phyloP scores from a whole-genome alignment of 164 flowering plant species.

The Stephania japonica region DNA sequence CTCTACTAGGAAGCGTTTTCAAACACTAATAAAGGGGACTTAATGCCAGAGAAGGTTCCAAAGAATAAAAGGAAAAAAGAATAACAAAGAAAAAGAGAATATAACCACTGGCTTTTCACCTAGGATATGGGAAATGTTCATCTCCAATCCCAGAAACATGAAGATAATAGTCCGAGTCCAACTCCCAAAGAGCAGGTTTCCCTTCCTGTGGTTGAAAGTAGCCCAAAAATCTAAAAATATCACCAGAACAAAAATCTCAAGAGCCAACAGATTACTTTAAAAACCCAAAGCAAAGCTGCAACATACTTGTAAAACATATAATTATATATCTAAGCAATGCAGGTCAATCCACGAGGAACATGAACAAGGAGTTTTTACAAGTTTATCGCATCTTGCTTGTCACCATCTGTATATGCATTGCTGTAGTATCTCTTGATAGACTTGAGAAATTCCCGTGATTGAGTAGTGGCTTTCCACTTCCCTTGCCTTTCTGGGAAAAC shows the following conservation, averaged over 20 bases:
- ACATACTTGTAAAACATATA: neutral
- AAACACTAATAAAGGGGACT: neutral
- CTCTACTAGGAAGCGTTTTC: neutral
- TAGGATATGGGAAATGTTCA: slow-evolving; percentile 41
- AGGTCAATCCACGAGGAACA: neutral
- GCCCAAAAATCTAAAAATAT: slow-evolving; percentile 74
- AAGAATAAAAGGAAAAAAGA: neutral
- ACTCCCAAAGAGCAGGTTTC: slow-evolving; percentile 95
- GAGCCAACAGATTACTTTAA: neutral
- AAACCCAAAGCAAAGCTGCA: neutral
- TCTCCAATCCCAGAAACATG: slow-evolving; percentile 89
- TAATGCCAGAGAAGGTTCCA: neutral
- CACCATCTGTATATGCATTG: slow-evolving; percentile 94
- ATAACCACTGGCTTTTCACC: slow-evolving; percentile 28
- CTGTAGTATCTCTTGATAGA: slow-evolving; percentile 92
- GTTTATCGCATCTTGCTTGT: slow-evolving; percentile 98
- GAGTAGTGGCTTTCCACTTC: slow-evolving; percentile 98
- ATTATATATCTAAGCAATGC: neutral
- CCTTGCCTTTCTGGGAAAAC: slow-evolving; percentile 99
- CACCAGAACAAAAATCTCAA: slow-evolving; percentile 5
- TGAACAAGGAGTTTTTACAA: slow-evolving; percentile 38
- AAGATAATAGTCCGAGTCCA: slow-evolving; percentile 96
- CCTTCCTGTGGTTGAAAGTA: slow-evolving; percentile 96
- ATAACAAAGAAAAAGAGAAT: neutral
- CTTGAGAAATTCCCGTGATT: slow-evolving; percentile 85